These are phyloP conservation scores for Tuber aestivum DNA, from an alignment of 495 filamentous ascomycete species.

Conservation along the genomic window DNA sequence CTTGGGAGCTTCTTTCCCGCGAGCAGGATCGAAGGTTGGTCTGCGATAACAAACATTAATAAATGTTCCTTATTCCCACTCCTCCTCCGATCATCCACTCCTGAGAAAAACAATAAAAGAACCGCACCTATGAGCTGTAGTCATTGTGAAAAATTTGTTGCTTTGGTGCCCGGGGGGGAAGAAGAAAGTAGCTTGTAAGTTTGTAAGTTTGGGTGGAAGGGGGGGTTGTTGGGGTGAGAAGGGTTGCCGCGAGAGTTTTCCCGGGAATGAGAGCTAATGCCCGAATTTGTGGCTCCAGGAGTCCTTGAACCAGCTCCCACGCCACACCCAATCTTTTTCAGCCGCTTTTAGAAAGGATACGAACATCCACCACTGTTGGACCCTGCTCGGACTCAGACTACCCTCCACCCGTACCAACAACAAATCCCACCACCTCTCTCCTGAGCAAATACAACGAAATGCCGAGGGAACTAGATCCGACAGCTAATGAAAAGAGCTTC, in stretches of 20 bases:
- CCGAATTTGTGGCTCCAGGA: neutral
- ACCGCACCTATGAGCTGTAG: slow-evolving; percentile 53
- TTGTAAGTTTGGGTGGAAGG: slow-evolving; percentile 9
- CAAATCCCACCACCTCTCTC: slow-evolving; percentile 20
- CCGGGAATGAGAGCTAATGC: neutral
- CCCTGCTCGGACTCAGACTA: neutral
- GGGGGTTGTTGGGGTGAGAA: slow-evolving; percentile 5
- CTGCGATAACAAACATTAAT: slow-evolving; percentile 53
- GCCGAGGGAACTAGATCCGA: slow-evolving; percentile 83
- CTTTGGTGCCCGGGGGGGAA: slow-evolving; percentile 1
- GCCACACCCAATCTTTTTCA: neutral
- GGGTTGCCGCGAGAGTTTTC: neutral
- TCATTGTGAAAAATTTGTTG: slow-evolving; percentile 51
- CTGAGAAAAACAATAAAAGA: neutral
- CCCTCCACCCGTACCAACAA: neutral
- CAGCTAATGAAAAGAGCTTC: slow-evolving; percentile 71
- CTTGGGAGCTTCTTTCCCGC: slow-evolving; percentile 88
- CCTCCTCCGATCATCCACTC: neutral
- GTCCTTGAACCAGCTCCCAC: neutral
- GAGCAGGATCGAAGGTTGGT: slow-evolving; percentile 90
- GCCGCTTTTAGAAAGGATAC: neutral
- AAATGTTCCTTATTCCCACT: slow-evolving; percentile 4
- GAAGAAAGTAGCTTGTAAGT: neutral
- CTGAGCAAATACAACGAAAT: slow-evolving; percentile 47
- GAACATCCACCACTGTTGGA: neutral